These are phyloP conservation scores for Dissoconium aciculare DNA, from an alignment of 2,329 filamentous ascomycete species.

Conservation along the genomic window DNA sequence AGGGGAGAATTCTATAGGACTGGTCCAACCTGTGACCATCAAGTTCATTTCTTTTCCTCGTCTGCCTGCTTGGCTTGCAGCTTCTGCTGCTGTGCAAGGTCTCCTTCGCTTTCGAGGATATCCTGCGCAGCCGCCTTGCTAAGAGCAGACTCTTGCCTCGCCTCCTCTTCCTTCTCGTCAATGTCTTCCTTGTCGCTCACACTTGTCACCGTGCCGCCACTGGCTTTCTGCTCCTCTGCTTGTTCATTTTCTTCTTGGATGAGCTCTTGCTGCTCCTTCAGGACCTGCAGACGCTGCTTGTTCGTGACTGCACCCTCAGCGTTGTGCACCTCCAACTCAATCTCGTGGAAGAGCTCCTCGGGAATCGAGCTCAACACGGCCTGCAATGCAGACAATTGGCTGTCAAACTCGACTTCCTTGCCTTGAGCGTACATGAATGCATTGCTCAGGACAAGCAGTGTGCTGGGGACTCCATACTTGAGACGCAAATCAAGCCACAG, in stretches of 20 bases:
- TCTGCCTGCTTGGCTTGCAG: not conserved
- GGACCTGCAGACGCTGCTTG: conserved; percentile 94
- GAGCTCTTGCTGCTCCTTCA: conserved; percentile 95
- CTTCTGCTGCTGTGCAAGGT: conserved; percentile 12
- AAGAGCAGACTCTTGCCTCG: conserved; percentile 18
- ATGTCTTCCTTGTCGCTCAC: conserved; percentile 76
- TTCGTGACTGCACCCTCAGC: conserved; percentile 95
- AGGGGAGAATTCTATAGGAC: too few relatives aligned
- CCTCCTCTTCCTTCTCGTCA: conserved; percentile 67
- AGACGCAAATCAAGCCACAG: conserved; percentile 90
- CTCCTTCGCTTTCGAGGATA: conserved; percentile 15
- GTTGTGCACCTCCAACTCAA: conserved; percentile 93
- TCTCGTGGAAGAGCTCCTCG: conserved; percentile 98
- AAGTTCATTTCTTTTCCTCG: too few relatives aligned
- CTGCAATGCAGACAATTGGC: conserved; percentile 82
- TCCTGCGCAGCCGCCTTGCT: conserved; percentile 10
- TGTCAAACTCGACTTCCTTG: conserved; percentile 68
- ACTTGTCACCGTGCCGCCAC: conserved; percentile 37
- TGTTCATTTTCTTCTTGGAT: conserved; percentile 96
- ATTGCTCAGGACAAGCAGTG: conserved; percentile 86
- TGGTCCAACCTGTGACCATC: too few relatives aligned
- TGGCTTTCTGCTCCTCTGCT: conserved; percentile 63
- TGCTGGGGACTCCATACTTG: conserved; percentile 89
- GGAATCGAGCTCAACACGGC: conserved; percentile 88
- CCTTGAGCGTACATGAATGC: conserved; percentile 92